Evolutionary conservation across 805 yeast genomes (phyloP).

Genomic region (Clavispora asparagi): DNA sequence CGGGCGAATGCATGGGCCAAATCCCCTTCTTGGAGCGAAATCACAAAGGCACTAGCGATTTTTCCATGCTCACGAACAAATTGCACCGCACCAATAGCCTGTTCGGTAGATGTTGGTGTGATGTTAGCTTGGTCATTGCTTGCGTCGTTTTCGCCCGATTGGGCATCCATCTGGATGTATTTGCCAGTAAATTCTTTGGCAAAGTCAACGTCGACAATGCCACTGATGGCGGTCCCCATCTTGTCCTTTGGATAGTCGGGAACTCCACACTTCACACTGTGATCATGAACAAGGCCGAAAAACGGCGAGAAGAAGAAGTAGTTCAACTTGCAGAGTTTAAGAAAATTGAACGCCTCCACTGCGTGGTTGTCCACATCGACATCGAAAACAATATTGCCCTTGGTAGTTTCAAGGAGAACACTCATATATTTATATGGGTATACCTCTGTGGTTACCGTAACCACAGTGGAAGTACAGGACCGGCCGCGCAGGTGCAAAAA

Average conservation of each 20-base stretch:
- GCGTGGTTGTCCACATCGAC: constrained; percentile 32
- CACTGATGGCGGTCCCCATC: constrained; percentile 3
- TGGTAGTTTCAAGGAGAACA: constrained; percentile 32
- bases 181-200: not conserved
- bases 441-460: not conserved
- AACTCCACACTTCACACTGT: constrained; percentile 42
- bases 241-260: constrained; percentile 36
- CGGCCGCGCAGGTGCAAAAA: not conserved
- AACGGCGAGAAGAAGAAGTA: constrained; percentile 51
- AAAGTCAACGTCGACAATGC: constrained; percentile 3
- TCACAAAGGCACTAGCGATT: constrained; percentile 7
- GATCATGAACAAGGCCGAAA: constrained; percentile 36
- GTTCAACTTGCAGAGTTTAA: constrained; percentile 49
- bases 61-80: not conserved
- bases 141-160: not conserved
- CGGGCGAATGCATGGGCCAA: constrained; percentile 40
- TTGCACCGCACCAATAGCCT: not conserved
- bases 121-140: no score
- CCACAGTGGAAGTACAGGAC: not conserved
- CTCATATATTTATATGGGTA: constrained; percentile 25
- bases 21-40: constrained; percentile 22
- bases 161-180: not conserved
- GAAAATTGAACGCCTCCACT: constrained; percentile 39
- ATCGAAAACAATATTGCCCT: constrained; percentile 49
- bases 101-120: not conserved